These are phyloP conservation scores for Juncus inflexus DNA, from an alignment of 176 grass and related monocot genomes.

Conservation along the genomic window DNA sequence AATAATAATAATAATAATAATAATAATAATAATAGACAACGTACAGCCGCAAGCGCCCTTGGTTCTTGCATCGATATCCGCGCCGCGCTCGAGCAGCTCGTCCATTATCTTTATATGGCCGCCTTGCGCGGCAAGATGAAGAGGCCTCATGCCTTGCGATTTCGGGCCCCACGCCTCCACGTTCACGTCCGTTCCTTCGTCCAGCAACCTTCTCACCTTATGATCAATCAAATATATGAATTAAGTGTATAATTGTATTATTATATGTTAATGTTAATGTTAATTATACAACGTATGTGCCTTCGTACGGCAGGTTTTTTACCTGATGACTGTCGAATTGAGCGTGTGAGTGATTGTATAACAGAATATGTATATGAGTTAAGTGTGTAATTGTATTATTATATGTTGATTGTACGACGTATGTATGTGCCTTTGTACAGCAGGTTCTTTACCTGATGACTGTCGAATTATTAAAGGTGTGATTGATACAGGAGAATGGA, in stretches of 20 bases:
- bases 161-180: slow-evolving; percentile 72
- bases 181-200: slow-evolving; percentile 79
- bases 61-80: slow-evolving; percentile 92
- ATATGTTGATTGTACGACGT: too few species aligned
- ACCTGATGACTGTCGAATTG: too few species aligned
- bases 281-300: too few species aligned
- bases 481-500: too few species aligned
- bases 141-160: slow-evolving; percentile 64
- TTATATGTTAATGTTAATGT: too few species aligned
- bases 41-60: slow-evolving; percentile 98
- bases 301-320: too few species aligned
- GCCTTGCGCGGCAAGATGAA: slow-evolving; percentile 92
- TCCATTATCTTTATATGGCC: slow-evolving; percentile 90
- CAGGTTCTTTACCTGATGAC: too few species aligned
- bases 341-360: too few species aligned
- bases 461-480: too few species aligned
- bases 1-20: too few species aligned
- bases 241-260: neutral
- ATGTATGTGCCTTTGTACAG: too few species aligned
- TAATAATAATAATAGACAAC: neutral
- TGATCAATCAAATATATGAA: neutral
- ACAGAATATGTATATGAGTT: neutral
- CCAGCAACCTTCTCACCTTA: slow-evolving; percentile 74
- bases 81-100: slow-evolving; percentile 84
- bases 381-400: neutral